Conservation (phyloP, 371 early-diverging fungal species). For the Batkoa obscura region DNA sequence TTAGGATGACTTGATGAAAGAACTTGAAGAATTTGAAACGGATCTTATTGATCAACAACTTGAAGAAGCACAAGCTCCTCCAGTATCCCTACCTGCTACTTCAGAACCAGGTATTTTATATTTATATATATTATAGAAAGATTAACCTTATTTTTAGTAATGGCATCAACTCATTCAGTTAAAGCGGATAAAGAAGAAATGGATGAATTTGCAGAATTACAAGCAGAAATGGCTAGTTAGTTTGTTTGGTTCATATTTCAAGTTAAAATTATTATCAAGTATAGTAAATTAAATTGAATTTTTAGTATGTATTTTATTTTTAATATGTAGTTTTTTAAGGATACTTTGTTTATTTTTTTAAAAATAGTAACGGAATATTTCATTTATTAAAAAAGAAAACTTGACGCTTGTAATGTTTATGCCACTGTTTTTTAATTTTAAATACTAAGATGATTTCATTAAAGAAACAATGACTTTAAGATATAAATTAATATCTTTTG, state of each 20-base stretch:
- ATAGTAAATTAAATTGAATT: too few relatives aligned
- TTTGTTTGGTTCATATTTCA: background rate
- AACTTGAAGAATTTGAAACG: slow-evolving; percentile 87
- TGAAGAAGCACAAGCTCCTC: slow-evolving; percentile 49
- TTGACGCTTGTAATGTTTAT: too few relatives aligned
- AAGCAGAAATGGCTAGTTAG: slow-evolving; percentile 4
- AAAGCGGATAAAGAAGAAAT: background rate
- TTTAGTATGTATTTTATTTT: too few relatives aligned
- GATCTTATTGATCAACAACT: slow-evolving; percentile 78
- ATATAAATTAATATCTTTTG: too few relatives aligned
- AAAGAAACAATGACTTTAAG: too few relatives aligned
- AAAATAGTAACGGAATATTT: too few relatives aligned
- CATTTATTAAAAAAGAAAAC: too few relatives aligned
- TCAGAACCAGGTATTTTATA: background rate
- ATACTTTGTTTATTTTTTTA: too few relatives aligned
- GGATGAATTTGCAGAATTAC: slow-evolving; percentile 4
- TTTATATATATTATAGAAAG: too few relatives aligned
- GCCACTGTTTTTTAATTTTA: too few relatives aligned
- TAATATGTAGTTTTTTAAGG: too few relatives aligned
- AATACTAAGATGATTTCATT: too few relatives aligned
- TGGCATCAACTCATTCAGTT: background rate
- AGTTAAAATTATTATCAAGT: background rate
- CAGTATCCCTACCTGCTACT: slow-evolving; percentile 23
- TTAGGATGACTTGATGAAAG: slow-evolving; percentile 72
- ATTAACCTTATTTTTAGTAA: background rate